phyloP scores from a whole-genome alignment of 2,329 filamentous ascomycete species.

The Claviceps quebecensis region DNA sequence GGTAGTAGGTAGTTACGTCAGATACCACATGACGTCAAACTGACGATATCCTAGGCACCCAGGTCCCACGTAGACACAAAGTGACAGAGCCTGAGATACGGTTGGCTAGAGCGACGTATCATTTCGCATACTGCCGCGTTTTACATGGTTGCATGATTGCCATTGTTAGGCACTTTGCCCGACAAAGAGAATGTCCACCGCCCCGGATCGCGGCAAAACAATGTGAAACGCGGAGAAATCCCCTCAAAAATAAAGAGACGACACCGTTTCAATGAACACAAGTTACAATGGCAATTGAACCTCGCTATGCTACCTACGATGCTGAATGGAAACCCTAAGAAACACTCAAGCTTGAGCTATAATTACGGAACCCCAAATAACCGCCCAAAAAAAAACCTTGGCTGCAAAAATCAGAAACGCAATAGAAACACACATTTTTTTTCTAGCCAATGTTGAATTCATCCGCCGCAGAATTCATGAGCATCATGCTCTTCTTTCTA shows the following conservation, averaged over 20 bases:
- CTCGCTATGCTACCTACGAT: background rate
- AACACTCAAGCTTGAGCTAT: background rate
- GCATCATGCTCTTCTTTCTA: conserved; percentile 50
- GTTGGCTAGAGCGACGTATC: too few relatives aligned
- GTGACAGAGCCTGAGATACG: too few relatives aligned
- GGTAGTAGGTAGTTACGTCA: too few relatives aligned
- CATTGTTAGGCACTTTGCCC: too few relatives aligned
- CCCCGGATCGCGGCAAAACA: too few relatives aligned
- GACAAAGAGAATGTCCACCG: too few relatives aligned
- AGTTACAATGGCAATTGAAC: background rate
- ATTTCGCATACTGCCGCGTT: too few relatives aligned
- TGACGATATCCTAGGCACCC: background rate
- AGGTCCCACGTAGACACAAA: too few relatives aligned
- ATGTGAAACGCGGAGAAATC: too few relatives aligned
- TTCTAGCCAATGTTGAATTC: conserved; percentile 55
- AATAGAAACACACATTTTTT: background rate
- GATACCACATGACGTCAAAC: conserved; percentile 4
- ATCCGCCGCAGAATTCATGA: conserved; percentile 47
- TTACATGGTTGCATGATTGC: too few relatives aligned
- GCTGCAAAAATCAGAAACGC: too few relatives aligned
- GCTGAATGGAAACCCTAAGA: background rate
- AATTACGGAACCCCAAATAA: background rate
- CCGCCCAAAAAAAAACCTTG: too few relatives aligned
- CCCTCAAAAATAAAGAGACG: background rate
- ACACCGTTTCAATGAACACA: background rate